phyloP scores from a whole-genome alignment of 2,329 filamentous ascomycete species.

The Colletotrichum tamarilloi region DNA sequence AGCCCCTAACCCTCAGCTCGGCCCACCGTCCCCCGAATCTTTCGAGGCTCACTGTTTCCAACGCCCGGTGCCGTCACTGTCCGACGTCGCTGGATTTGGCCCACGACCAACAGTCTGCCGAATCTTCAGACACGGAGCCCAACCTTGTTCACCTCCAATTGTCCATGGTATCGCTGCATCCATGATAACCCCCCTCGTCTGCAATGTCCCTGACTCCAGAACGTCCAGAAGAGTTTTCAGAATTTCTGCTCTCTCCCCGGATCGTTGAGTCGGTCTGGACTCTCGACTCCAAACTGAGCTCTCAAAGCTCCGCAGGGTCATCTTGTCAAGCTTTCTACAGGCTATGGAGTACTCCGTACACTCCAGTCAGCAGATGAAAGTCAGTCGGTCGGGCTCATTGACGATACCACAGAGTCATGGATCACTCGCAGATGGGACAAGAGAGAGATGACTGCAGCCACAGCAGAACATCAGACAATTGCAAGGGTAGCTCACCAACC shows the following conservation, averaged over 20 bases:
- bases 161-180: too few species aligned
- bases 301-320: constrained; percentile 8
- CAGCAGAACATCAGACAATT: neutral
- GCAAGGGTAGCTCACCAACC: neutral
- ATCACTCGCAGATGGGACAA: neutral
- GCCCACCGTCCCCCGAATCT: constrained; percentile 29
- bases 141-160: neutral
- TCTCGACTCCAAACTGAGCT: neutral
- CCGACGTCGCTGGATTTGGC: constrained; percentile 18
- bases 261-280: constrained; percentile 16
- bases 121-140: constrained; percentile 15
- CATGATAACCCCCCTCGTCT: neutral
- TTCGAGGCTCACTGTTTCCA: constrained; percentile 18
- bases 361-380: too few species aligned
- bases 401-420: neutral
- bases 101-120: constrained; percentile 1
- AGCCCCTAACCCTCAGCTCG: constrained; percentile 28
- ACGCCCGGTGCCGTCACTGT: constrained; percentile 28
- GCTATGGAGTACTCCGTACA: too few species aligned
- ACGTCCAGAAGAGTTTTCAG: neutral
- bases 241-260: constrained; percentile 6
- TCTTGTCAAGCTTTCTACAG: neutral
- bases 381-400: constrained; percentile 7
- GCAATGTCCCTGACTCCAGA: neutral
- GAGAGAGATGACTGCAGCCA: neutral